Conservation (phyloP, 768 basidiomycete species). For the Steccherinum ochraceum region DNA sequence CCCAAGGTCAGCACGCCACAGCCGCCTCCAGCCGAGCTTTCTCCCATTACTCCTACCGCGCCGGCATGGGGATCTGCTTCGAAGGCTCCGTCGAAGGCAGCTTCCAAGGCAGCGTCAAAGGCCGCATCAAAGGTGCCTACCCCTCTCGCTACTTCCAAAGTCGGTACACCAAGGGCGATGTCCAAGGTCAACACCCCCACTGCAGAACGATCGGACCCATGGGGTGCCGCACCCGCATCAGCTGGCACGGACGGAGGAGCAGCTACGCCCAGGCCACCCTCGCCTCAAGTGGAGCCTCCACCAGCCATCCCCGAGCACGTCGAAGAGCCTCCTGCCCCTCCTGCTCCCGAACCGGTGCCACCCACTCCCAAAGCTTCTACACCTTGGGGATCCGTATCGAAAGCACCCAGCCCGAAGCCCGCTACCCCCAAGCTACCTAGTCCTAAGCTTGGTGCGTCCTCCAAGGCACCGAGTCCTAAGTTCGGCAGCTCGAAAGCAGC, state of each 20-base stretch:
- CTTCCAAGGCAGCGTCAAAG: slow-evolving; percentile 5
- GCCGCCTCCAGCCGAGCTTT: not conserved
- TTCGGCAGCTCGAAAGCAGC: slow-evolving; percentile 7
- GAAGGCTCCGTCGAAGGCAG: not conserved
- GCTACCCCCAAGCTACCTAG: not conserved
- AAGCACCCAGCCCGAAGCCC: slow-evolving; percentile 1
- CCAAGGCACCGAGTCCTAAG: not conserved
- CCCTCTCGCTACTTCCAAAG: slow-evolving; percentile 9
- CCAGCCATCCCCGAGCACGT: not conserved
- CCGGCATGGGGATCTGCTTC: not conserved
- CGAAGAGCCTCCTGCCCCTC: not conserved
- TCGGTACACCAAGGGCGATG: slow-evolving; percentile 8
- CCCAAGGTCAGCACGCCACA: slow-evolving; percentile 4
- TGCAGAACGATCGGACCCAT: not conserved
- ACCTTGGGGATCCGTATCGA: not conserved
- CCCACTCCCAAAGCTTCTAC: not conserved
- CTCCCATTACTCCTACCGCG: not conserved
- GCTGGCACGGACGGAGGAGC: not conserved
- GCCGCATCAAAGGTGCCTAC: slow-evolving; percentile 10
- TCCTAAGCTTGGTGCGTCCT: not conserved
- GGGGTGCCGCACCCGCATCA: not conserved
- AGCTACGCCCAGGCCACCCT: slow-evolving; percentile 3
- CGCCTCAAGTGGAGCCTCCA: slow-evolving; percentile 1
- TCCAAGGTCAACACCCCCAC: slow-evolving; percentile 9
- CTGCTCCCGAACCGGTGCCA: not conserved